These are phyloP conservation scores for Brassica hybrid DNA, from an alignment of 441 rosid genomes.

Conservation along the genomic window DNA sequence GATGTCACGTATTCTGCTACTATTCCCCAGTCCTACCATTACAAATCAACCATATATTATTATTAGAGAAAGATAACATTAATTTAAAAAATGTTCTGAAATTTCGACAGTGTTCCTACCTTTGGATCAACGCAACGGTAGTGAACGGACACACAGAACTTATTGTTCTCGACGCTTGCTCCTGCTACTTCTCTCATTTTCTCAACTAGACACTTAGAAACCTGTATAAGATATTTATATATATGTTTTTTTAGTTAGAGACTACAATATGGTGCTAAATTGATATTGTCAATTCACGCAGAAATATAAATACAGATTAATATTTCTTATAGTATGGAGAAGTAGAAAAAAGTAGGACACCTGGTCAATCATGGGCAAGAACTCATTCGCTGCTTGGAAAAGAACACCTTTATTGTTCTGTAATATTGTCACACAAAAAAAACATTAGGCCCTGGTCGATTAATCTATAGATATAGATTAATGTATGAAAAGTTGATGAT, in stretches of 20 bases:
- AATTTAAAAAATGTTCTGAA: background rate
- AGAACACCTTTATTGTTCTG: slow-evolving; percentile 50
- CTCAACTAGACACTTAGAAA: slow-evolving; percentile 55
- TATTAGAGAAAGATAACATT: background rate
- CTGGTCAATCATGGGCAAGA: slow-evolving; percentile 69
- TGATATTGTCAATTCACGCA: background rate
- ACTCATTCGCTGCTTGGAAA: slow-evolving; percentile 67
- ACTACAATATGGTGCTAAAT: background rate
- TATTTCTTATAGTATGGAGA: background rate
- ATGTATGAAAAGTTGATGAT: too few relatives aligned
- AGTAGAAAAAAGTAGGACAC: slow-evolving; percentile 32
- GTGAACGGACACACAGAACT: slow-evolving; percentile 71
- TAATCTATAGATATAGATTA: too few relatives aligned
- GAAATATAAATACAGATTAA: background rate
- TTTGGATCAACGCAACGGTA: slow-evolving; percentile 69
- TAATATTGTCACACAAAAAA: background rate
- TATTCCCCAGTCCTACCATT: slow-evolving; percentile 57
- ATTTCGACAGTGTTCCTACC: slow-evolving; percentile 29
- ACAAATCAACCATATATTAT: background rate
- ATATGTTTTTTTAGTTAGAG: background rate
- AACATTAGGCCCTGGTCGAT: too few relatives aligned
- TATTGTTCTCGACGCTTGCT: slow-evolving; percentile 67
- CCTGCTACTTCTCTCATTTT: slow-evolving; percentile 57
- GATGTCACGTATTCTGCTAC: slow-evolving; percentile 59
- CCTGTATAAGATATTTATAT: slow-evolving; percentile 46